Conservation (phyloP, 352 stramenopile species). For the Halophytophthora polymorphica region DNA sequence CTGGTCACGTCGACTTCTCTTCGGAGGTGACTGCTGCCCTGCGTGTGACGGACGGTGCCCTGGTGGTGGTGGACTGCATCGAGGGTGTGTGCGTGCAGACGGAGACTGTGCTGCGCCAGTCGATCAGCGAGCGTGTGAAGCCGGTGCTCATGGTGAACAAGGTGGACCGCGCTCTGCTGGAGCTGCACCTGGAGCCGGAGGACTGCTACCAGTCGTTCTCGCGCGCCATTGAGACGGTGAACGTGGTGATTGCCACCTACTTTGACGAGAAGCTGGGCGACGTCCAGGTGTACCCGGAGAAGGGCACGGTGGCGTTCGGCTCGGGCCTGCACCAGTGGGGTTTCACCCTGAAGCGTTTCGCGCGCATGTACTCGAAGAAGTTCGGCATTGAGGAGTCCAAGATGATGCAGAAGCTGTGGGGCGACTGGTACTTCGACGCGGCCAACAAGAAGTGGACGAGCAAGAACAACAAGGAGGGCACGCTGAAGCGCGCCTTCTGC, state of each 20-base stretch:
- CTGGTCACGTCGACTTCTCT: slow-evolving; percentile 99
- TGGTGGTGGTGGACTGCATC: slow-evolving; percentile 99
- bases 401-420: slow-evolving; percentile 99
- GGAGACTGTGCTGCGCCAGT: slow-evolving; percentile 98
- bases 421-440: slow-evolving; percentile 97
- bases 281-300: slow-evolving; percentile 97
- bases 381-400: slow-evolving; percentile 98
- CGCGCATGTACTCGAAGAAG: slow-evolving; percentile 98
- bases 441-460: slow-evolving; percentile 96
- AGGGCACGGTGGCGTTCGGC: slow-evolving; percentile 98
- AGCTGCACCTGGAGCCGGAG: slow-evolving; percentile 98
- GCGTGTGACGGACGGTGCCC: slow-evolving; percentile 98
- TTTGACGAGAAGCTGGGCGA: slow-evolving; percentile 97
- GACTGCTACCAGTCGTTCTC: slow-evolving; percentile 99
- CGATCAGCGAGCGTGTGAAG: slow-evolving; percentile 97
- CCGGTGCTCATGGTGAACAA: slow-evolving; percentile 99
- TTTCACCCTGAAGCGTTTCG: slow-evolving; percentile 99
- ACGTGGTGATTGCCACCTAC: slow-evolving; percentile 99
- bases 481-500: slow-evolving; percentile 98
- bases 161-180: slow-evolving; percentile 97
- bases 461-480: slow-evolving; percentile 91
- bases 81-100: slow-evolving; percentile 99
- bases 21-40: slow-evolving; percentile 99
- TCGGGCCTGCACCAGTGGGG: slow-evolving; percentile 99
- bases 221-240: slow-evolving; percentile 98